Evolutionary conservation across 331 rosid genomes (phyloP).

Genomic region (Rosa hybrid): DNA sequence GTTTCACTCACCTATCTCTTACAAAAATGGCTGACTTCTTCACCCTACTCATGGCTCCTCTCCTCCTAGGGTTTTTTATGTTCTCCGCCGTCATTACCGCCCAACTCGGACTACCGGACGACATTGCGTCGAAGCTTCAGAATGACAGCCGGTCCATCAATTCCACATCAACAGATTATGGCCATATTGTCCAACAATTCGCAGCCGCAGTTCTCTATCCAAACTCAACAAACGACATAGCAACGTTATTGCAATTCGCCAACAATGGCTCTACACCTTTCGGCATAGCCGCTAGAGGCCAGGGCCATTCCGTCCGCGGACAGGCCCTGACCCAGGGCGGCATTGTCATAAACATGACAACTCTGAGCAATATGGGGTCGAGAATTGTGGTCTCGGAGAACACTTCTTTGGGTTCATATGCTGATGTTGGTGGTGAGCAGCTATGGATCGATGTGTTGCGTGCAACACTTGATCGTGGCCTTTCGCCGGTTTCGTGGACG

Average conservation of each 20-base stretch:
- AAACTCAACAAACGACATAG: conserved; percentile 33
- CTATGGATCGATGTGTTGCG: conserved; percentile 75
- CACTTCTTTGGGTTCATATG: conserved; percentile 37
- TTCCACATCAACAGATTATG: conserved; percentile 41
- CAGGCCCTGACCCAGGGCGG: conserved; percentile 56
- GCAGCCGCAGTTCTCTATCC: conserved; percentile 42
- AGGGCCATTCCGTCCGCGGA: conserved; percentile 47
- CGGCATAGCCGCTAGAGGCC: conserved; percentile 42
- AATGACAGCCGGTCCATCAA: conserved; percentile 30
- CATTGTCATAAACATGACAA: conserved; percentile 70
- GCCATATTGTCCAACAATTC: conserved; percentile 28
- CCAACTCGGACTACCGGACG: conserved; percentile 9
- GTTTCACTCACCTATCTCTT: not conserved
- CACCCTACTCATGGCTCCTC: not conserved
- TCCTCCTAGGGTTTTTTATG: not conserved
- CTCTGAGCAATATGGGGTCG: conserved; percentile 17
- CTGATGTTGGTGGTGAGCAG: conserved; percentile 79
- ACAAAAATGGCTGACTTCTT: not conserved
- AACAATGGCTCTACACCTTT: conserved; percentile 1
- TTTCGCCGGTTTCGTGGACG: conserved; percentile 71
- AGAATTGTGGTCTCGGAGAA: conserved; percentile 33
- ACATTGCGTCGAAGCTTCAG: conserved; percentile 16
- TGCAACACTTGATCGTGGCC: conserved; percentile 50
- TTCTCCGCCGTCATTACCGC: not conserved
- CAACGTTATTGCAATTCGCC: conserved; percentile 22